These are phyloP conservation scores for Xylariaceae sp. DNA, from an alignment of 2,329 filamentous ascomycete genomes.

Conservation along the genomic window DNA sequence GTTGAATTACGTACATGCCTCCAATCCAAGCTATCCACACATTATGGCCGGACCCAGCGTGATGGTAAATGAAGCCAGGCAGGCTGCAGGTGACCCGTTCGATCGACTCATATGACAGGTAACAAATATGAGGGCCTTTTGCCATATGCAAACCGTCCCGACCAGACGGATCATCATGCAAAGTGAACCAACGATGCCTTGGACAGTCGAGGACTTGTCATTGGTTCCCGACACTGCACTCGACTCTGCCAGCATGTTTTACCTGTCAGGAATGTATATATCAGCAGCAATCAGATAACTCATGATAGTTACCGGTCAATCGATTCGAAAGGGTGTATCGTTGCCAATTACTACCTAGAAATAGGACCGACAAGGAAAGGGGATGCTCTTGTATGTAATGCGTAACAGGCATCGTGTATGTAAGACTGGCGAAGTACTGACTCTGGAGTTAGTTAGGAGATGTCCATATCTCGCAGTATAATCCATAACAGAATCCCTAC, in stretches of 20 bases:
- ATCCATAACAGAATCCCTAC: too few species aligned
- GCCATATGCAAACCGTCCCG: not conserved
- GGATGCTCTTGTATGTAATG: too few species aligned
- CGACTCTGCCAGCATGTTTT: constrained; percentile 23
- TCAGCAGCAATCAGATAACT: not conserved
- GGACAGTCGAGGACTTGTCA: not conserved
- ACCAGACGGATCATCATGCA: not conserved
- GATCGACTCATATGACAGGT: not conserved
- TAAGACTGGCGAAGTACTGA: too few species aligned
- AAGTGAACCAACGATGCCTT: not conserved
- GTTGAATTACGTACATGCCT: too few species aligned
- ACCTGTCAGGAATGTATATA: not conserved
- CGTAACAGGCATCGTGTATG: too few species aligned
- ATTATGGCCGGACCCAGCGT: too few species aligned
- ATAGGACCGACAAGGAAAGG: not conserved
- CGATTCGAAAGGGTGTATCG: too few species aligned
- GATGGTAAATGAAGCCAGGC: too few species aligned
- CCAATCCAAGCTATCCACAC: too few species aligned
- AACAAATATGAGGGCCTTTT: not conserved
- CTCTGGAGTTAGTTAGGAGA: too few species aligned
- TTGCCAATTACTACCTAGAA: not conserved
- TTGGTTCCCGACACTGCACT: not conserved
- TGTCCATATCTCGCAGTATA: too few species aligned
- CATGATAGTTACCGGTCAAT: too few species aligned
- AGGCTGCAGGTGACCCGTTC: not conserved